These are phyloP conservation scores for Cercospora sp. DNA, from an alignment of 2,329 filamentous ascomycete genomes.

Conservation along the genomic window DNA sequence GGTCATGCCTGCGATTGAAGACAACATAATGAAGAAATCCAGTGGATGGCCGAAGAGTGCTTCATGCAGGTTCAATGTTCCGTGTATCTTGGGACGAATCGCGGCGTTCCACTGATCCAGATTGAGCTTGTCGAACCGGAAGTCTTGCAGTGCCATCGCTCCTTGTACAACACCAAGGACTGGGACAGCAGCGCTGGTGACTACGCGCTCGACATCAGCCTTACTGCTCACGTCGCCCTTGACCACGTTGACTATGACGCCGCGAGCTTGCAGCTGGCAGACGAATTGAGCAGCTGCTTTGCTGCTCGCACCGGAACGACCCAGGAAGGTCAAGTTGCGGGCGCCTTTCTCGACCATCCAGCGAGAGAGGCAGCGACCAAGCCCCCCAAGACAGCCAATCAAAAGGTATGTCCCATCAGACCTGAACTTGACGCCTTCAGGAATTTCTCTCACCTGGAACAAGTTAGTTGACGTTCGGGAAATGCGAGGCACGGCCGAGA, in stretches of 20 bases:
- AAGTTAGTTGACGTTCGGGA: neutral
- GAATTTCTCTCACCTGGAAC: neutral
- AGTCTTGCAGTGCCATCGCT: neutral
- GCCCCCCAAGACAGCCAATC: neutral
- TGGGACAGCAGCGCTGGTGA: neutral
- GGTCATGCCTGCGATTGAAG: neutral
- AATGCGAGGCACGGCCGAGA: neutral
- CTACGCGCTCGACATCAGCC: neutral
- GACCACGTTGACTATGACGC: neutral
- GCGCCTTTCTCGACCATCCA: neutral
- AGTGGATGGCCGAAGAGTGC: neutral
- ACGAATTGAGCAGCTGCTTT: neutral
- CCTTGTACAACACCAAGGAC: neutral
- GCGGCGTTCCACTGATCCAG: neutral
- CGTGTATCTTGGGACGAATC: neutral
- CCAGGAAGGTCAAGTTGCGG: neutral
- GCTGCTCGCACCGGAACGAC: neutral
- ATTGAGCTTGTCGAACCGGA: neutral
- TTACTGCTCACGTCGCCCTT: neutral
- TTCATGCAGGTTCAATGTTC: neutral
- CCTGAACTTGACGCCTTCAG: neutral
- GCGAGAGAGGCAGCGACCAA: neutral
- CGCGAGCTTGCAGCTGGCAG: neutral
- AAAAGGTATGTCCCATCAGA: neutral
- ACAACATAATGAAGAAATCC: neutral